Base-by-base conservation (phyloP, 805 yeast species). In the Candida palmyrensis region DNA sequence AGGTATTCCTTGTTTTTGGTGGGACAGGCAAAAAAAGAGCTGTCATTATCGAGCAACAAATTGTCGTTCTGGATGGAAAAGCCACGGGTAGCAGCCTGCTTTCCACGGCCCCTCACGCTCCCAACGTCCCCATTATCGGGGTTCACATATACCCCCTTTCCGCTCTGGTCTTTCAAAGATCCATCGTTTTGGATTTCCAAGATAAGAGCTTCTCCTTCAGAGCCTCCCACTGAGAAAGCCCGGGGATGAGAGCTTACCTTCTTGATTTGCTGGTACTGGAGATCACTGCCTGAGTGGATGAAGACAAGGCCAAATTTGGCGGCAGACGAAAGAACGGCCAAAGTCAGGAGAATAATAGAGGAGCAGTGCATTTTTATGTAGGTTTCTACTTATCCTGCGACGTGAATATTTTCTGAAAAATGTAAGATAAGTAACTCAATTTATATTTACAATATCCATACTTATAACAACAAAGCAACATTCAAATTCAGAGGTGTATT, bases 1-100 rank as follows among this genome's bases (percentile, higher is more conserved):
- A 52, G 49, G 40, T 24, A 50, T 16, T 36, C 39, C 45, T 51
- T 43, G 14, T 37, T 42, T 11, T 53, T 56, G 22, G 56, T 42
- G 23, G 66, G 63, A 36, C 66, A 59, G 22, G 71, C 71, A 23
- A 51, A 48, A 56, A 68, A 71, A 25, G 46, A 57, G 18, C 49
- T 42, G 19, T 53, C 42, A 28, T 59, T 63, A 23, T 56, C 38
- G 47, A 51, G 63, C 3, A 44, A 42, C 48, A 72, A 57, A 46
- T 55, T 42, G 23, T 66, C 70, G 28, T 55, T 48, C 6, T 44
- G 18, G 42, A 72, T 55, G 17, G 68, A 43, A 46, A 66, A 73
- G 3, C 69, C 65, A 13, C 57, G 38, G 20, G 68, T 50, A 29
- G 68, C 57, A 13, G 48, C 49, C 39, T 50, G 45, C 19, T 53